Base-by-base conservation (phyloP, 164 flowering plant species). In the Protea cynaroides region DNA sequence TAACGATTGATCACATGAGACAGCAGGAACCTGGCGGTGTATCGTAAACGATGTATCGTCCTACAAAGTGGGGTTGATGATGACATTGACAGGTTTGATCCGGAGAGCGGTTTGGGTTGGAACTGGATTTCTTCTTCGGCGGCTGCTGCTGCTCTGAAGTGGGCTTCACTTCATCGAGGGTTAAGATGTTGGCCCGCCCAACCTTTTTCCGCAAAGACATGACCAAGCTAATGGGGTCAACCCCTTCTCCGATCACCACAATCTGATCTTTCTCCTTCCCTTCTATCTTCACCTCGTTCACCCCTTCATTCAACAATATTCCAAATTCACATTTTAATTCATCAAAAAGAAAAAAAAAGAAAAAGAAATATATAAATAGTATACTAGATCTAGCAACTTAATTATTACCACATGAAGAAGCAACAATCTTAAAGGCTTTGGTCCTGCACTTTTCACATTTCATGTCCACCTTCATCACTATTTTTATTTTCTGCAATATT, bases 181-280 rank as follows among this genome's bases (percentile, higher is more conserved):
- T 77, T 1, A 73, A 60, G 15, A 80, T 12, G 14, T 22, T 55
- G 0, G 79, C 65, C 59, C 9, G 38, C 1, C 75, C 75, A 44
- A 68, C 36, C 24, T 75, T 78, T 72, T 75, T 80, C 64, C 65
- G 63, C 58, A 78, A 25, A 0, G 10, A 34, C 1, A 15, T 36
- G 0, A 65, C 61, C 77, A 80, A 62, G n/a, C 23, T 0, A 8
- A 61, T 58, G 8, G 76, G 38, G 54, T 80, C 83, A 1, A 80
- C 76, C 12, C 68, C 73, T 3, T 77, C 76, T 40, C 83, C 83
- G 7, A 62, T 63, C 23, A 80, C 72, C 61, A 71, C 76, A 12
- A 80, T 12, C 9, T 24, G 52, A 25, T 71, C 65, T 38, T 44
- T 76, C 11, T 62, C 73, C 1, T 40, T 53, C 1, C 79, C 82